A percentile compares a stretch with the other conserved stretches of the same genome.
These are phyloP conservation scores for Rossbeevera mucosa DNA, from an alignment of 768 basidiomycete genomes.

Conservation along the genomic window DNA sequence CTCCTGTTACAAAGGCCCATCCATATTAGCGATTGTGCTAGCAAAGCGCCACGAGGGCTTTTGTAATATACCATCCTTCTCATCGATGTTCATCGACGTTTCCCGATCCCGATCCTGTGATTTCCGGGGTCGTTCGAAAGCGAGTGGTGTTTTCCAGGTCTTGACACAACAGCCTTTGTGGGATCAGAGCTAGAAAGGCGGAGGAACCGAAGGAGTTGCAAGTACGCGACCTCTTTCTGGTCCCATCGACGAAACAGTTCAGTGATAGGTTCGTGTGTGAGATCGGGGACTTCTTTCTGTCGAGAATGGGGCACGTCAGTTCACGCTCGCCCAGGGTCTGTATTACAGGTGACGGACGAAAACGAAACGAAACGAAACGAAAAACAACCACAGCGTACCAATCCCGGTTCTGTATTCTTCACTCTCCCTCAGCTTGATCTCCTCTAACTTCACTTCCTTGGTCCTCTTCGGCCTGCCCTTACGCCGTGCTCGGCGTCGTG, in stretches of 20 bases:
- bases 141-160: slow-evolving; percentile 53
- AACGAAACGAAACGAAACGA: background rate
- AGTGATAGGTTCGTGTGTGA: slow-evolving; percentile 68
- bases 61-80: slow-evolving; percentile 21
- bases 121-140: slow-evolving; percentile 20
- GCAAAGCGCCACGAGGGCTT: slow-evolving; percentile 33
- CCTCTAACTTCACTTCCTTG: slow-evolving; percentile 65
- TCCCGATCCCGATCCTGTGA: slow-evolving; percentile 17
- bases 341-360: background rate
- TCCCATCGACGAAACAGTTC: slow-evolving; percentile 76
- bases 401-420: slow-evolving; percentile 79
- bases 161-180: slow-evolving; percentile 45
- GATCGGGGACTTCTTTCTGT: slow-evolving; percentile 65
- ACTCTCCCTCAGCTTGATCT: slow-evolving; percentile 58
- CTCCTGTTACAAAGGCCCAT: slow-evolving; percentile 21
- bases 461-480: slow-evolving; percentile 73
- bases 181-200: slow-evolving; percentile 62
- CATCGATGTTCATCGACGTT: slow-evolving; percentile 25
- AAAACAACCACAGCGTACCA: slow-evolving; percentile 43
- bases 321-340: background rate
- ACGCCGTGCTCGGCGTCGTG: slow-evolving; percentile 62
- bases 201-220: slow-evolving; percentile 69
- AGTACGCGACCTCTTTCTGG: slow-evolving; percentile 65
- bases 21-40: slow-evolving; percentile 38
- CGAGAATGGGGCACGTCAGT: background rate